These are phyloP conservation scores for Draba incana DNA, from an alignment of 345 rosid species.

Conservation along the genomic window DNA sequence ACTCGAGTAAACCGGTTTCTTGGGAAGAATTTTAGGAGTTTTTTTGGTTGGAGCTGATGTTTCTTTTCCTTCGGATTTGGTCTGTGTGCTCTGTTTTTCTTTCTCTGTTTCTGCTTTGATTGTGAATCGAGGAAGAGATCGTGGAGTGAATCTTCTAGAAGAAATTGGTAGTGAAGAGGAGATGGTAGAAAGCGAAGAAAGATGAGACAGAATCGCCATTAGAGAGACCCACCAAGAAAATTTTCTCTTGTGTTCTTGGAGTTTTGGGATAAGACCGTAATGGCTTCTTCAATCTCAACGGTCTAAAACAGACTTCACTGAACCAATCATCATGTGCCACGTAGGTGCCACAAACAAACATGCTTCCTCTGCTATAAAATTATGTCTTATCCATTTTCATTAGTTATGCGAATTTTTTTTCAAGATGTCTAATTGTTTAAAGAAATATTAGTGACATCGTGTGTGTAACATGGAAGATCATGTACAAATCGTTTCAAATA, in stretches of 20 bases:
- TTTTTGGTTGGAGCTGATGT: slow-evolving; percentile 45
- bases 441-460: slow-evolving; percentile 6
- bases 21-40: slow-evolving; percentile 52
- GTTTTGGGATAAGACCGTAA: slow-evolving; percentile 37
- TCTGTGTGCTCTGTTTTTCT: slow-evolving; percentile 50
- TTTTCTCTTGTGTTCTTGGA: neutral
- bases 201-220: slow-evolving; percentile 60
- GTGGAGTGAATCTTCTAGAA: slow-evolving; percentile 35
- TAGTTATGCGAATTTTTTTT: no score
- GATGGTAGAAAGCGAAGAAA: slow-evolving; percentile 40
- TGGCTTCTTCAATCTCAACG: slow-evolving; percentile 21
- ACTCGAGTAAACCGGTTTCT: slow-evolving; percentile 93
- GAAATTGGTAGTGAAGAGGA: slow-evolving; percentile 44
- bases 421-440: neutral
- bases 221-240: slow-evolving; percentile 33
- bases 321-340: slow-evolving; percentile 35
- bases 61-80: slow-evolving; percentile 43
- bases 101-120: slow-evolving; percentile 54
- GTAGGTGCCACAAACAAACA: neutral
- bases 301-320: neutral
- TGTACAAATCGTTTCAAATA: neutral
- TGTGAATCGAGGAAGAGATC: slow-evolving; percentile 34
- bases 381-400: neutral
- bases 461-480: slow-evolving; percentile 19
- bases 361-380: neutral